Evolutionary conservation across 768 basidiomycete genomes (phyloP).

Genomic region (Kwoniella shandongensis): DNA sequence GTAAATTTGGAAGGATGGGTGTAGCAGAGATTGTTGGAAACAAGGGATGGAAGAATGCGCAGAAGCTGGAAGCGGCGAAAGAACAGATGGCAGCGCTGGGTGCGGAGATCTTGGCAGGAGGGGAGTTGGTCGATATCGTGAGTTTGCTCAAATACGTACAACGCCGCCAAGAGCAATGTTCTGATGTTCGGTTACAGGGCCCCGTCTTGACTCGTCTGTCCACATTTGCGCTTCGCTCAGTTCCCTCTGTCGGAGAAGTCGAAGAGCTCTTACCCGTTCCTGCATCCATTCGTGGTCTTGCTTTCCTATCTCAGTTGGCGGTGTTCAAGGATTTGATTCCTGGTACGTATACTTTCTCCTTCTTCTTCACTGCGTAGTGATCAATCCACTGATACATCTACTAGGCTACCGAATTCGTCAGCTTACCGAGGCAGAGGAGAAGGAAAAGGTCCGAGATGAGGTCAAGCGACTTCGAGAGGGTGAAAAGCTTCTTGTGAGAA

Average conservation of each 20-base stretch:
- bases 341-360: slow-evolving; percentile 22
- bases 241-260: slow-evolving; percentile 65
- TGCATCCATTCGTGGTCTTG: slow-evolving; percentile 75
- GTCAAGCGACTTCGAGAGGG: slow-evolving; percentile 86
- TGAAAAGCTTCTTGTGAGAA: slow-evolving; percentile 86
- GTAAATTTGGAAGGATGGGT: slow-evolving; percentile 50
- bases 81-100: slow-evolving; percentile 92
- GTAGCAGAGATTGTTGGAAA: slow-evolving; percentile 47
- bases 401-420: slow-evolving; percentile 85
- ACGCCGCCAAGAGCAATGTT: neutral
- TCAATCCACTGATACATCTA: neutral
- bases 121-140: slow-evolving; percentile 78
- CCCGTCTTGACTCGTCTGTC: slow-evolving; percentile 84
- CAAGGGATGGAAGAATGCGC: slow-evolving; percentile 54
- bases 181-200: slow-evolving; percentile 58
- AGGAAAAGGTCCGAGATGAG: slow-evolving; percentile 91
- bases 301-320: slow-evolving; percentile 83
- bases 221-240: slow-evolving; percentile 76
- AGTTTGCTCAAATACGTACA: slow-evolving; percentile 45
- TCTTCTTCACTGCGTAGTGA: neutral
- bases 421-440: slow-evolving; percentile 84
- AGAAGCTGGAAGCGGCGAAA: slow-evolving; percentile 69
- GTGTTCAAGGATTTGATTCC: slow-evolving; percentile 96
- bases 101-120: slow-evolving; percentile 90
- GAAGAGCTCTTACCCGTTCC: slow-evolving; percentile 66